phyloP scores from a whole-genome alignment of 768 basidiomycete genomes.

The Suillus occidentalis region DNA sequence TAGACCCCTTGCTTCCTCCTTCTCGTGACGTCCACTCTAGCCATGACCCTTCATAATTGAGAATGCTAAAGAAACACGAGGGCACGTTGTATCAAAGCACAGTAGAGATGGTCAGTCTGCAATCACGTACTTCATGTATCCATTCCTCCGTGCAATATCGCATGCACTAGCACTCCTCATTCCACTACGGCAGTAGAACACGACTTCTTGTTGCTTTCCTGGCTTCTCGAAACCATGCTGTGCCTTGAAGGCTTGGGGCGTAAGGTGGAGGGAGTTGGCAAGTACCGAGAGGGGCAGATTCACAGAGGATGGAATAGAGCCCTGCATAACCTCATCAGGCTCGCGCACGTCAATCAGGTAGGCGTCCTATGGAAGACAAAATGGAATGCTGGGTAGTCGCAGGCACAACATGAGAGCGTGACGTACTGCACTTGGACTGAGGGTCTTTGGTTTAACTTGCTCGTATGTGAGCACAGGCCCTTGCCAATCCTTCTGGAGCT shows the following conservation, averaged over 20 bases:
- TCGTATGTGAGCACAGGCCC: constrained; percentile 73
- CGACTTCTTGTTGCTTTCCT: constrained; percentile 64
- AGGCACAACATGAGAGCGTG: constrained; percentile 7
- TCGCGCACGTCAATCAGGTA: constrained; percentile 92
- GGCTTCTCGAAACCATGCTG: constrained; percentile 79
- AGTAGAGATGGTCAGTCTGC: neutral
- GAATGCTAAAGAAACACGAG: constrained; percentile 37
- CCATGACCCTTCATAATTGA: constrained; percentile 89
- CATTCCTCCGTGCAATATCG: constrained; percentile 79
- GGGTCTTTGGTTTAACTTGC: constrained; percentile 75
- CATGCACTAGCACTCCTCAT: constrained; percentile 78
- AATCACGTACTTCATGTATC: constrained; percentile 69
- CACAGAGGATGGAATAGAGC: constrained; percentile 90
- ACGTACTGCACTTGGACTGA: constrained; percentile 67
- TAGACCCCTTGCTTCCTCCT: constrained; percentile 38
- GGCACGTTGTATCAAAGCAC: neutral
- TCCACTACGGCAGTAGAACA: constrained; percentile 91
- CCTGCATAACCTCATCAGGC: constrained; percentile 86
- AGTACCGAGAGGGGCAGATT: constrained; percentile 86
- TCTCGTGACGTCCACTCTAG: constrained; percentile 74
- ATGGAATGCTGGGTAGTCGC: constrained; percentile 12
- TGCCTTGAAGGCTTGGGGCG: constrained; percentile 53
- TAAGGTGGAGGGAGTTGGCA: constrained; percentile 60
- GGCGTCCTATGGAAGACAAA: constrained; percentile 46
- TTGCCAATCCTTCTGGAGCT: constrained; percentile 72